Base-by-base conservation (phyloP, 345 rosid species). In the Balakata baccata region DNA sequence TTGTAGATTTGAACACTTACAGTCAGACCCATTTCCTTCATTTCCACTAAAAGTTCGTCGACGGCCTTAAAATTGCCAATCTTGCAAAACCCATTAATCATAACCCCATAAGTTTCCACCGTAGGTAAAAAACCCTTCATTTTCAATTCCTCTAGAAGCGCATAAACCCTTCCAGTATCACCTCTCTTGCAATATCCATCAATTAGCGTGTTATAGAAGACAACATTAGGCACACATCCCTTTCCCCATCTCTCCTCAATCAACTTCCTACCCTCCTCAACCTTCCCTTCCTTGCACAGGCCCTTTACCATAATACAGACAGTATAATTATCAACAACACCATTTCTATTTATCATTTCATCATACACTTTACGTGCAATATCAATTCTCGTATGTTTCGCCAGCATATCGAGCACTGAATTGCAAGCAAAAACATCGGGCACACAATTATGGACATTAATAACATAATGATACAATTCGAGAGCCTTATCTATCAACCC, bases 151-250 rank as follows among this genome's bases (percentile, higher is more conserved):
- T 75, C 81, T 71, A 86, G 86, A 74, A 87, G 89, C 45, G 52
- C 17, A 45, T 38, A 67, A 11, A 91, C 94, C 59, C 73, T 86
- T n/a, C 83, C 84, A 11, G 66, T 64, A 16, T 87, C 86, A 0
- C 87, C 87, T 43, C 68, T 66, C 81, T 82, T 85, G 46, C 89
- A 87, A 73, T 87, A 88, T 1, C 97, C 98, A 81, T 87, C 86
- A 73, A 92, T 89, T 59, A 93, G 82, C 0, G 84, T 84, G 49
- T 93, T 93, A 69, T 92, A 94, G 64, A 90, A 90, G 67, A 90
- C 90, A 58, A 94, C 73, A 80, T 90, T 88, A 0, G 98, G 97
- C 56, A 90, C 63, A 75, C 98, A 94, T 12, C 89, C 90, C 74
- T 78, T 80, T 70, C 98, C 98, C 92, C 90, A 92, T 64, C 83